Evolutionary conservation across 108 stramenopile species (phyloP).

Genomic region (Halocafeteria seosinensis): DNA sequence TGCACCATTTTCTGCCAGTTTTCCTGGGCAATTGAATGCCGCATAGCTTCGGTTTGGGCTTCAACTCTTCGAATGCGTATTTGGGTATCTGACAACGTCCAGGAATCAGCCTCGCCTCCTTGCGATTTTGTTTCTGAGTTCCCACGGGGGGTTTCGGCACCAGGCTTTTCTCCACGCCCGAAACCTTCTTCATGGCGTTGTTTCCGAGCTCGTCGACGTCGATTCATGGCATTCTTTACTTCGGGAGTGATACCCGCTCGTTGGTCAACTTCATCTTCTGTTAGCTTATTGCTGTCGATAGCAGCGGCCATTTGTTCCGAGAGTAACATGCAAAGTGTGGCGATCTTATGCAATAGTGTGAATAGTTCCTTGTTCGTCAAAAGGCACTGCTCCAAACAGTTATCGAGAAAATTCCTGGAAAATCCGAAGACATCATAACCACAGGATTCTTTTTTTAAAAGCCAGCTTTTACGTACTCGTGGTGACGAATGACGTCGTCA

Average conservation of each 20-base stretch:
- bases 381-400: slow-evolving; percentile 69
- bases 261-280: neutral
- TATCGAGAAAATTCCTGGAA: slow-evolving; percentile 55
- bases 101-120: neutral
- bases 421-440: no score
- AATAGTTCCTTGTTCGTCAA: slow-evolving; percentile 64
- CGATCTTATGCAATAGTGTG: slow-evolving; percentile 20
- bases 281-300: neutral
- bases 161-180: neutral
- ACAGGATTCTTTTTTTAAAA: no score
- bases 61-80: neutral
- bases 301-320: slow-evolving; percentile 21
- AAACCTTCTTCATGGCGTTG: slow-evolving; percentile 1
- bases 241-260: neutral
- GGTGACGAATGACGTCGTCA: slow-evolving; percentile 62
- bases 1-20: slow-evolving; percentile 15
- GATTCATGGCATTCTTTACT: neutral
- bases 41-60: slow-evolving; percentile 2
- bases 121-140: neutral
- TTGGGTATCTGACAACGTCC: neutral
- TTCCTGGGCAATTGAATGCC: slow-evolving; percentile 10
- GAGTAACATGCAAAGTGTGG: slow-evolving; percentile 32
- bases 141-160: neutral
- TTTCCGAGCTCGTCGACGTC: neutral
- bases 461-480: no score